Percentiles rank a stretch among this genome's conserved stretches.
Evolutionary conservation across 345 rosid species (phyloP).

Genomic region (Lepidium africanum): DNA sequence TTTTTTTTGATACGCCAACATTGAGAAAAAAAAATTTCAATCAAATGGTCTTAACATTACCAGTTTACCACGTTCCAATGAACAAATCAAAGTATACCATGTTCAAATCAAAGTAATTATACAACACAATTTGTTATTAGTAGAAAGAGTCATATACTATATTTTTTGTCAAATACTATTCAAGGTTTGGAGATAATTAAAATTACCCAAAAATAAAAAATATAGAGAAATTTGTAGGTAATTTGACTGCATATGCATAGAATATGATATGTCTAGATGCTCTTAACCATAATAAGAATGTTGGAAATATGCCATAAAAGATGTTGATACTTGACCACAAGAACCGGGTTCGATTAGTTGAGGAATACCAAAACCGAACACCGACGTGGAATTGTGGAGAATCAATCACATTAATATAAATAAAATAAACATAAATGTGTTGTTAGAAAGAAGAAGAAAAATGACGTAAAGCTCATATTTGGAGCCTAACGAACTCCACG

Average conservation of each 20-base stretch:
- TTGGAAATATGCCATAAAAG: not conserved
- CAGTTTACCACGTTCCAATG: no score
- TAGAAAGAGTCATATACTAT: not conserved
- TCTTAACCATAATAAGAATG: not conserved
- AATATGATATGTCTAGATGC: not conserved
- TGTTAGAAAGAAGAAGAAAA: not conserved
- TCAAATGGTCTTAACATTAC: no score
- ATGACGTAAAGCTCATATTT: constrained; percentile 12
- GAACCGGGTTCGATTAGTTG: constrained; percentile 15
- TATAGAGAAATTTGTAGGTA: not conserved
- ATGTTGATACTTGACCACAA: not conserved
- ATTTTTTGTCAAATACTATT: not conserved
- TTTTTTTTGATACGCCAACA: no score
- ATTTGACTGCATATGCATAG: not conserved
- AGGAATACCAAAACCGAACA: constrained; percentile 6
- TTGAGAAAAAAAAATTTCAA: no score
- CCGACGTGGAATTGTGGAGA: not conserved
- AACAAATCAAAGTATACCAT: not conserved
- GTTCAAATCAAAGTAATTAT: not conserved
- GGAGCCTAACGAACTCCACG: constrained; percentile 28
- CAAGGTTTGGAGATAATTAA: not conserved
- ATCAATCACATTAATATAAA: not conserved
- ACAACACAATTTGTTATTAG: not conserved
- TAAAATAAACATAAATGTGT: no score
- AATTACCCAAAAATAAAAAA: not conserved